Percentiles rank a stretch among this genome's conserved stretches.
These are phyloP conservation scores for Blastomyces gilchristii DNA, from an alignment of 2,329 filamentous ascomycete genomes.

Conservation along the genomic window DNA sequence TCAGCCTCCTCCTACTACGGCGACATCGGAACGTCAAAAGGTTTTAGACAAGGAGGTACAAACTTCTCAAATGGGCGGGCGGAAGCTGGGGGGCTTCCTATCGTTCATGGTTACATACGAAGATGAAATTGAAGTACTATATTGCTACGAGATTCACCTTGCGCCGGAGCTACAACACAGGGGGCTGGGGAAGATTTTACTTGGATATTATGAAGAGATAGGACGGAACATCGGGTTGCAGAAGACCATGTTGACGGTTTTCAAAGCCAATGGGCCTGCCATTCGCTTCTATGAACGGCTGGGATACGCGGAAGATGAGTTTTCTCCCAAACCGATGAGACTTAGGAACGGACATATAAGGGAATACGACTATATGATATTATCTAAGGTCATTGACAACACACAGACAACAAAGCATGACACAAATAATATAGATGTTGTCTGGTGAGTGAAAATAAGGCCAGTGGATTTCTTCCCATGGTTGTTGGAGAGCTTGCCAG, in stretches of 20 bases:
- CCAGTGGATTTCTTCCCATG: background rate
- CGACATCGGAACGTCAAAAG: background rate
- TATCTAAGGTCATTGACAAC: constrained; percentile 37
- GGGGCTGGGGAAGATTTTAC: constrained; percentile 44
- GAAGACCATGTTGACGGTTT: constrained; percentile 54
- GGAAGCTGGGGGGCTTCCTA: constrained; percentile 32
- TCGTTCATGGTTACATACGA: constrained; percentile 51
- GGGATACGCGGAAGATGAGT: constrained; percentile 45
- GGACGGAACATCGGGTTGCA: constrained; percentile 38
- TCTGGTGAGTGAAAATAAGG: constrained; percentile 2
- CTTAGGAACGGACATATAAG: constrained; percentile 42
- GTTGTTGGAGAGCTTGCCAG: background rate
- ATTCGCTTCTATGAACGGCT: constrained; percentile 40
- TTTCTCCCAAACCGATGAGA: constrained; percentile 41
- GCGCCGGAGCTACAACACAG: constrained; percentile 33
- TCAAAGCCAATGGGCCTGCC: constrained; percentile 42
- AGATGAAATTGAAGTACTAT: constrained; percentile 47
- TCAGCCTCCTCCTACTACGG: background rate
- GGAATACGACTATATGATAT: constrained; percentile 43
- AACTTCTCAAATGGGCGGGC: background rate
- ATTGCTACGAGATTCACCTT: constrained; percentile 55
- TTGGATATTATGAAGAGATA: constrained; percentile 40
- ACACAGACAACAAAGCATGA: constrained; percentile 4
- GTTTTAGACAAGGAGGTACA: background rate
- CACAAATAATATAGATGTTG: background rate